Evolutionary conservation across 2,329 filamentous ascomycete species (phyloP).

Genomic region (Fusarium algeriense): DNA sequence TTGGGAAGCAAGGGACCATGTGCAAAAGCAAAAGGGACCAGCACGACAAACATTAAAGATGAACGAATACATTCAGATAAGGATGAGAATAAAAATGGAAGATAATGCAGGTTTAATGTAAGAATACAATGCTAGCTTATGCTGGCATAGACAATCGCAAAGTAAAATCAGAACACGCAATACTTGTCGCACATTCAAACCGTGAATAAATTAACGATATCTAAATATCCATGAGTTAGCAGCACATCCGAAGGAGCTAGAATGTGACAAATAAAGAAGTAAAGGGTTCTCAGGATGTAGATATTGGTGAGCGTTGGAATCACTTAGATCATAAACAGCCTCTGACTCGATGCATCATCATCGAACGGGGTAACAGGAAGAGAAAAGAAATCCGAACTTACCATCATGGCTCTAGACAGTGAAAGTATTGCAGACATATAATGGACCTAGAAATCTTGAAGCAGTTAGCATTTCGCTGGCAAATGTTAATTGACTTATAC

Average conservation of each 20-base stretch:
- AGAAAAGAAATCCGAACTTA: constrained; percentile 32
- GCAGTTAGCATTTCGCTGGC: not conserved
- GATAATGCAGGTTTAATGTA: not conserved
- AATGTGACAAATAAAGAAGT: not conserved
- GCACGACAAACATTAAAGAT: not conserved
- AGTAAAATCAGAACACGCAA: not conserved
- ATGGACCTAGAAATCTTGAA: not conserved
- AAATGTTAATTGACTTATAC: not conserved
- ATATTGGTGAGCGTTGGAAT: constrained; percentile 54
- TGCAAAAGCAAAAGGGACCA: not conserved
- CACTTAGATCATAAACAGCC: constrained; percentile 62
- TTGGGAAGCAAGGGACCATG: not conserved
- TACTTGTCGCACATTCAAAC: not conserved
- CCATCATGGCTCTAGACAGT: constrained; percentile 17
- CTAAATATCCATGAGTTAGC: constrained; percentile 2
- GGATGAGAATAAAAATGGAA: not conserved
- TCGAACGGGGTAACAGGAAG: constrained; percentile 29
- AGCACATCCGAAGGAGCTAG: not conserved
- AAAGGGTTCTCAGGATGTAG: constrained; percentile 37
- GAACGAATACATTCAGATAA: not conserved
- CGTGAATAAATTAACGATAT: not conserved
- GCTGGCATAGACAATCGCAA: not conserved
- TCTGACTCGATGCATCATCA: constrained; percentile 59
- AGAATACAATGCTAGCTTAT: not conserved
- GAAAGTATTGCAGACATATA: not conserved